These are phyloP conservation scores for Ottelia alismoides DNA, from an alignment of 106 monocot species.

Conservation along the genomic window DNA sequence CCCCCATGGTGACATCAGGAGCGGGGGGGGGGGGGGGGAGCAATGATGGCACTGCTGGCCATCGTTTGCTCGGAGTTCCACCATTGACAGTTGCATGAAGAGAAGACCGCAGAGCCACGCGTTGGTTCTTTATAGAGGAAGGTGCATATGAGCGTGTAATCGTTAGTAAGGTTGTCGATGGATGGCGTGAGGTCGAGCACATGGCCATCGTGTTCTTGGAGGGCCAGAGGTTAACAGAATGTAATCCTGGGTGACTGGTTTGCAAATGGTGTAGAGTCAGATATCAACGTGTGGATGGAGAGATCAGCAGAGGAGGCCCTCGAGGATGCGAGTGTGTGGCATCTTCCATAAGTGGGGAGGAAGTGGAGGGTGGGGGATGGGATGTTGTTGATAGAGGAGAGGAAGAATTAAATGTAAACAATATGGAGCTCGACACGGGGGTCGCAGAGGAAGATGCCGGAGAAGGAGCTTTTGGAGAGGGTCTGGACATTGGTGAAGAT, in stretches of 20 bases:
- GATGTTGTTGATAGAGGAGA: background rate
- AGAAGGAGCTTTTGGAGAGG: background rate
- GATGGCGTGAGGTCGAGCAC: background rate
- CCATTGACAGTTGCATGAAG: background rate
- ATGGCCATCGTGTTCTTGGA: background rate
- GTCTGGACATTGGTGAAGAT: constrained; percentile 5
- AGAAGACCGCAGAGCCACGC: background rate
- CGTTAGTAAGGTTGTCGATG: background rate
- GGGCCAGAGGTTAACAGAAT: background rate
- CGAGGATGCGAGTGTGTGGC: no score
- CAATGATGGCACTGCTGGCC: background rate
- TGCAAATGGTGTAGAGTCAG: background rate
- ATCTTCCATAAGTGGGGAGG: no score
- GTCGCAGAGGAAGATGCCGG: constrained; percentile 1
- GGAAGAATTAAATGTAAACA: constrained; percentile 2
- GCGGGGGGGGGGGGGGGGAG: background rate
- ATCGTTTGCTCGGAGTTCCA: background rate
- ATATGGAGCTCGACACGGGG: background rate
- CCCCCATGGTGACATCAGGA: background rate
- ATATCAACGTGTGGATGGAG: no score
- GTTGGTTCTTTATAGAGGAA: background rate
- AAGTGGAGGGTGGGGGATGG: constrained; percentile 4
- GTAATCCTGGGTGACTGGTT: background rate
- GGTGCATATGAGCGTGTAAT: background rate
- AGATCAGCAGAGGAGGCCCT: background rate